Percentiles rank a stretch among this genome's conserved stretches.
Conservation (phyloP, 2,329 filamentous ascomycete genomes). For the Fusarium phyllophilum region DNA sequence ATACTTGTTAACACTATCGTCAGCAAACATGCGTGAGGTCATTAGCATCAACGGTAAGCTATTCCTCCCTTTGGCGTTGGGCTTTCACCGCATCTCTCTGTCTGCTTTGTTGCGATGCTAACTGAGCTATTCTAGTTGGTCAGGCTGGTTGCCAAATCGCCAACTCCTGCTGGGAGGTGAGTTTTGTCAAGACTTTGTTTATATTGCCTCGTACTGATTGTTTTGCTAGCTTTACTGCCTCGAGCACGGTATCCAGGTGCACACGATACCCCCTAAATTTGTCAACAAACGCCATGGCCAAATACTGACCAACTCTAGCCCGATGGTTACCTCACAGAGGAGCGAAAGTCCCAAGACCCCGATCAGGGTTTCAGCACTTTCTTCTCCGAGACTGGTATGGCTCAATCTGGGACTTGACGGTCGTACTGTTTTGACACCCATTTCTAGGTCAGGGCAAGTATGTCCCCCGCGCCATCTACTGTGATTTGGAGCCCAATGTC, state of each 20-base stretch:
- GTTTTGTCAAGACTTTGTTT: constrained; percentile 53
- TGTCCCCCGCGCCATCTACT: constrained; percentile 98
- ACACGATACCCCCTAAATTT: constrained; percentile 47
- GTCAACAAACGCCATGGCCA: constrained; percentile 28
- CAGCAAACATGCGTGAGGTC: constrained; percentile 93
- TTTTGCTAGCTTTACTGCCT: constrained; percentile 91
- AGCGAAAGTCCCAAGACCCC: constrained; percentile 91
- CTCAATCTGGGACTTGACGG: background rate
- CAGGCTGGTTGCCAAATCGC: constrained; percentile 99
- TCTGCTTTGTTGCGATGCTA: constrained; percentile 53
- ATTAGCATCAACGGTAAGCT: constrained; percentile 97
- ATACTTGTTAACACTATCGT: constrained; percentile 39
- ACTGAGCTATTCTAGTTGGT: constrained; percentile 79
- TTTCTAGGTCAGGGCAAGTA: constrained; percentile 93
- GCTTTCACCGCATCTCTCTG: constrained; percentile 57
- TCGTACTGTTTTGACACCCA: constrained; percentile 27
- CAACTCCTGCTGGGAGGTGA: constrained; percentile 99
- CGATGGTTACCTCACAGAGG: constrained; percentile 97
- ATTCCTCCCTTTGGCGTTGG: constrained; percentile 41
- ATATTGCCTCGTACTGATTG: constrained; percentile 34
- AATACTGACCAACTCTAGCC: constrained; percentile 67
- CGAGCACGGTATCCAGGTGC: constrained; percentile 98
- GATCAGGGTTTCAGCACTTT: constrained; percentile 99
- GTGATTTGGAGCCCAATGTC: constrained; percentile 99
- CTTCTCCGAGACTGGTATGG: constrained; percentile 97